Evolutionary conservation across 192 early-diverging fungal genomes (phyloP).

Genomic region (Jimgerdemannia flammicorona): DNA sequence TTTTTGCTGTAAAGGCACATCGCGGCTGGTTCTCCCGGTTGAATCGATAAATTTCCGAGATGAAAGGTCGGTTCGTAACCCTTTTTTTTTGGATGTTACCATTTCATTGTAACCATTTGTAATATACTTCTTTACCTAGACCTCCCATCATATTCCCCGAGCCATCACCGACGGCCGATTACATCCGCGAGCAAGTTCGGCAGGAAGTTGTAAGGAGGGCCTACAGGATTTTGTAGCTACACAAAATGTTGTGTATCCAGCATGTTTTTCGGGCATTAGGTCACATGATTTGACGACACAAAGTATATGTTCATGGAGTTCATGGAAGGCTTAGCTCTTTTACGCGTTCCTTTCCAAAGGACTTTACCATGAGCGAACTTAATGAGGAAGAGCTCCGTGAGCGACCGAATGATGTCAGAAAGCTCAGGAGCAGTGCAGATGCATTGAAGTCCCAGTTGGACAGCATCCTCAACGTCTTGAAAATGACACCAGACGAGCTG

Average conservation of each 20-base stretch:
- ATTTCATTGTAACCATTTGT: not conserved
- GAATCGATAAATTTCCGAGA: conserved; percentile 38
- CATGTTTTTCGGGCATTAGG: too few species aligned
- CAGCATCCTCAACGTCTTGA: not conserved
- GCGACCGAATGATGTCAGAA: not conserved
- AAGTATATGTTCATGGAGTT: too few species aligned
- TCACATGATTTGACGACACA: too few species aligned
- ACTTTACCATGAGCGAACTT: too few species aligned
- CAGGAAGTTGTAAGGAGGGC: conserved; percentile 19
- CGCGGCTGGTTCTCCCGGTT: conserved; percentile 51
- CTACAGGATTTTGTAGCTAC: conserved; percentile 3
- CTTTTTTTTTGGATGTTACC: not conserved
- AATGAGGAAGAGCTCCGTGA: not conserved
- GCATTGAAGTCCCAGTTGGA: not conserved
- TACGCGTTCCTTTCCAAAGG: too few species aligned
- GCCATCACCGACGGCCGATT: conserved; percentile 6
- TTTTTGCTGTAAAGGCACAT: conserved; percentile 38
- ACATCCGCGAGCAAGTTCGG: conserved; percentile 12
- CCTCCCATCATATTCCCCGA: conserved; percentile 18
- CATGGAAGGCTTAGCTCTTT: too few species aligned
- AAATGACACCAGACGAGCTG: not conserved
- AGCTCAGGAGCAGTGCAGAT: not conserved
- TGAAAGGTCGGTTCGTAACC: conserved; percentile 34
- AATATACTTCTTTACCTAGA: conserved; percentile 5
- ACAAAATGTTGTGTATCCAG: not conserved